Evolutionary conservation across 345 rosid species (phyloP), one percentile per base, ranked within the genome.

Genomic region (Salix udensis): DNA sequence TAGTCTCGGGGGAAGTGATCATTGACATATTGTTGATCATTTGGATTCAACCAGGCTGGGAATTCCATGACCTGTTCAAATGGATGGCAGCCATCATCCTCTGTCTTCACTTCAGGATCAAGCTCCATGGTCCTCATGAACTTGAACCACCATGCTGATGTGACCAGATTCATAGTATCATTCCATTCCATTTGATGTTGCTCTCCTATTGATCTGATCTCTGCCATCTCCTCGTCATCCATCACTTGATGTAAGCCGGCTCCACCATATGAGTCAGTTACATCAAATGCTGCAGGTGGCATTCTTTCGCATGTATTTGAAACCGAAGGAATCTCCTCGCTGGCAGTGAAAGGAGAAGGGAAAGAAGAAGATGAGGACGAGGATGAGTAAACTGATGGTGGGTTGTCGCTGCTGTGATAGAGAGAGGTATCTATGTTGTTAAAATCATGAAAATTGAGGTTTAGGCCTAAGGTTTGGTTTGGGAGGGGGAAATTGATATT

Each of bases 391-490:
- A 80, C 69, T 23, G 90, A 74, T 68, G 77, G 77, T 7, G 86
- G 86, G 44, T 80, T 58, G 76, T 73, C 76, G 80, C 81, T 78
- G 65, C 67, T 83, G 65, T 80, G 84, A 81, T 83, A 80, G 48
- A 91, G 85, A 16, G 86, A 81, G 73, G 95, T 80, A 73, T 86
- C 90, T 74, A 89, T 76, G 80, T 88, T 83, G 72, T 88, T 88
- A 78, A 95, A 91, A 78, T 93, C 97, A 5, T 88, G 97, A 71
- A 95, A 85, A 50, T 93, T 95, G 50, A 95, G 97, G 86, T 88
- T 91, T 69, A 91, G 78, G 68, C 97, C 97, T 79, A 91, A 84
- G 2, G 97, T 80, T 84, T 92, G 93, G 74, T 85, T 84, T 0
- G 93, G 94, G 26, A 92, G 86, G 62, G 88, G 68, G 74, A 89